A percentile compares a stretch with the other conserved stretches of the same genome.
These are phyloP conservation scores for Eucalyptus marginata DNA, from an alignment of 345 rosid species.

Conservation along the genomic window DNA sequence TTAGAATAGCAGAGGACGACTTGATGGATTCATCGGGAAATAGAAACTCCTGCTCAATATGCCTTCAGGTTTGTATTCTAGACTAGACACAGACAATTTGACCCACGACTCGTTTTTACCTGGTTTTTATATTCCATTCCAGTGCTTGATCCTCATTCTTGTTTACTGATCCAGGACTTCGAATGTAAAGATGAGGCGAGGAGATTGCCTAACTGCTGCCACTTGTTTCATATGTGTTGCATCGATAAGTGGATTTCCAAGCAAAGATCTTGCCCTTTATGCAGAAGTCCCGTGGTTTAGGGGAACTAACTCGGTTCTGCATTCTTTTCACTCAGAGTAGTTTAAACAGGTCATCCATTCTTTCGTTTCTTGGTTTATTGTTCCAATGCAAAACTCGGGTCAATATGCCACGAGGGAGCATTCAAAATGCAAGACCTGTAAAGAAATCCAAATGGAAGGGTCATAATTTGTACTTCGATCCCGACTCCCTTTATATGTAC, in stretches of 20 bases:
- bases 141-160: background rate
- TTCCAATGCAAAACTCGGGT: background rate
- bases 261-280: slow-evolving; percentile 22
- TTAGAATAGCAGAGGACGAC: background rate
- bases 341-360: background rate
- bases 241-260: slow-evolving; percentile 9
- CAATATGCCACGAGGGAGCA: background rate
- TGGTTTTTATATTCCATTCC: background rate
- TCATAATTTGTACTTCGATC: background rate
- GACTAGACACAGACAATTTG: background rate
- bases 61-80: slow-evolving; percentile 24
- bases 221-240: slow-evolving; percentile 13
- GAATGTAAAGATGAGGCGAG: background rate
- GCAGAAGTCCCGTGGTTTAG: background rate
- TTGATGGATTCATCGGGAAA: slow-evolving; percentile 3
- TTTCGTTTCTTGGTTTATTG: background rate
- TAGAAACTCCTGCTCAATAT: slow-evolving; percentile 18
- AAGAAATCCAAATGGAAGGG: background rate
- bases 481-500: background rate
- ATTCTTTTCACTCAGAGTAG: background rate
- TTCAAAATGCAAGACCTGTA: background rate
- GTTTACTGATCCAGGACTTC: slow-evolving; percentile 7
- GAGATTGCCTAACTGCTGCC: slow-evolving; percentile 13
- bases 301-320: background rate
- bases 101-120: background rate